These are phyloP conservation scores for Hypoxylon sp. DNA, from an alignment of 2,329 filamentous ascomycete species.

Conservation along the genomic window DNA sequence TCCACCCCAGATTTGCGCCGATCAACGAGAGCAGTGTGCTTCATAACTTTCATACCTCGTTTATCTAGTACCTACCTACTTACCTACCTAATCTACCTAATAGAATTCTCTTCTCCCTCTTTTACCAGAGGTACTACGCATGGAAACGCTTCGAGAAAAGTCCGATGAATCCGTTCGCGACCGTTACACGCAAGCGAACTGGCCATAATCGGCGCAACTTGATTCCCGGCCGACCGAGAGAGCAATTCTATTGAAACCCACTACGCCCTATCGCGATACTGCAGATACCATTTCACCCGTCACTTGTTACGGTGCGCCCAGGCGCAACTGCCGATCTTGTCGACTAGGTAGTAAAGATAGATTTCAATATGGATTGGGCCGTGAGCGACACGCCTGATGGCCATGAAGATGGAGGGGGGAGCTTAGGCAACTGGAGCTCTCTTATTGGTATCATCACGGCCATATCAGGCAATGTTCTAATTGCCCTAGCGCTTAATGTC, in stretches of 20 bases:
- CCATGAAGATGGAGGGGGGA: constrained; percentile 54
- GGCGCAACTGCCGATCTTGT: constrained; percentile 34
- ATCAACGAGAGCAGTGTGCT: constrained; percentile 20
- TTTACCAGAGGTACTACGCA: constrained; percentile 16
- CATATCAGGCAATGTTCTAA: constrained; percentile 90
- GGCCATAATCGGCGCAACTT: constrained; percentile 30
- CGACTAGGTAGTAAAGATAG: constrained; percentile 25
- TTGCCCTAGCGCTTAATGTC: constrained; percentile 94
- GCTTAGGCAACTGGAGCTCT: constrained; percentile 81
- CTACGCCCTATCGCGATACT: constrained; percentile 6
- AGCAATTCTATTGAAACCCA: constrained; percentile 6
- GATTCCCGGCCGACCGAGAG: constrained; percentile 10
- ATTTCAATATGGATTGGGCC: constrained; percentile 32
- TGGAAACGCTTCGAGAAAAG: constrained; percentile 24
- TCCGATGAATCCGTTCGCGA: constrained; percentile 30
- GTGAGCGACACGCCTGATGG: constrained; percentile 33
- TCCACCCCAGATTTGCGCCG: constrained; percentile 25
- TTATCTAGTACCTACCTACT: too few relatives aligned
- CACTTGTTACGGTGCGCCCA: constrained; percentile 20
- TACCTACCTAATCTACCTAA: constrained; percentile 16
- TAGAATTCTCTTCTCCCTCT: constrained; percentile 6
- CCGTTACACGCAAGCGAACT: constrained; percentile 17
- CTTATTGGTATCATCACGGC: constrained; percentile 94
- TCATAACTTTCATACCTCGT: constrained; percentile 15
- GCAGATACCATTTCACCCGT: constrained; percentile 6